These are phyloP conservation scores for Tuber magnatum DNA, from an alignment of 495 filamentous ascomycete species.

Conservation along the genomic window DNA sequence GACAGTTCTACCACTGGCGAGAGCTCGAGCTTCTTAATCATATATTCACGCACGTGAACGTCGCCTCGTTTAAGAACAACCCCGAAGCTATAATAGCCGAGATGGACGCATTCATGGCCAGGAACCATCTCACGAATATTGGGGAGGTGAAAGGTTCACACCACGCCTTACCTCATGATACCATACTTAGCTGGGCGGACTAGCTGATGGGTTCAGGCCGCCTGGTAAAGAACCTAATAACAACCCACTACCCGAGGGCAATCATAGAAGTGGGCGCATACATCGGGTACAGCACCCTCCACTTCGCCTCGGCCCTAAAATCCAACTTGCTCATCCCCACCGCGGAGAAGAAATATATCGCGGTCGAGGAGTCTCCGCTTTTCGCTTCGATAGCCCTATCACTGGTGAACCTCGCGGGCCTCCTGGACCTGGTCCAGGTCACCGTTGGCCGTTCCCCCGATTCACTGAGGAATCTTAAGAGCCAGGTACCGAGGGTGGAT, in stretches of 20 bases:
- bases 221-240: constrained; percentile 59
- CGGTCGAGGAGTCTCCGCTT: constrained; percentile 60
- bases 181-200: neutral
- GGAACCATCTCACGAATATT: constrained; percentile 67
- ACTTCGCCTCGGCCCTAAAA: constrained; percentile 57
- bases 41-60: constrained; percentile 55
- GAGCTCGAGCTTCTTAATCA: constrained; percentile 65
- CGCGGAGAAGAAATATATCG: constrained; percentile 35
- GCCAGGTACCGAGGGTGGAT: constrained; percentile 53
- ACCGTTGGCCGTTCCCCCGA: constrained; percentile 58
- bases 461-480: constrained; percentile 52
- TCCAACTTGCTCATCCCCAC: constrained; percentile 44
- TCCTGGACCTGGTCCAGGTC: constrained; percentile 59
- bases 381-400: constrained; percentile 58
- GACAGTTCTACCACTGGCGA: constrained; percentile 60
- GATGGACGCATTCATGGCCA: constrained; percentile 66
- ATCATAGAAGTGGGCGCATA: constrained; percentile 80
- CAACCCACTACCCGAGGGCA: constrained; percentile 54
- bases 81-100: constrained; percentile 57
- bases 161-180: neutral
- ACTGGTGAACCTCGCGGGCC: constrained; percentile 61
- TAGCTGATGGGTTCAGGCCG: constrained; percentile 27
- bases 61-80: constrained; percentile 45
- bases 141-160: constrained; percentile 58
- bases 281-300: constrained; percentile 69